Base-by-base conservation (phyloP, 179 eudicot species). In the Spinacia oleracea region DNA sequence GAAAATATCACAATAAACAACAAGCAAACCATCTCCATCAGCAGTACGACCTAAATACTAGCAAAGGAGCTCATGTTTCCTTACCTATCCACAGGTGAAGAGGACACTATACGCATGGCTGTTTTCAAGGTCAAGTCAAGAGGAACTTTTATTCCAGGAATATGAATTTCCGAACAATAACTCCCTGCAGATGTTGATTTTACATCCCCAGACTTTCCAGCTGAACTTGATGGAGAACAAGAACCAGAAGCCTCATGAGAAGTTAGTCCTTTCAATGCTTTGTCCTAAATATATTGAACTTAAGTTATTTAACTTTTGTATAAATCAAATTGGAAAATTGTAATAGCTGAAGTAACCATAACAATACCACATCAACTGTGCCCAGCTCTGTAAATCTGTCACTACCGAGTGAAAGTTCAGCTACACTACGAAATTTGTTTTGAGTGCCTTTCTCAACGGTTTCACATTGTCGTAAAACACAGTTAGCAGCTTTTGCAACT, bases 61-160 rank as follows among this genome's bases (percentile, higher is more conserved):
- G 68, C 58, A 70, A 64, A 21, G 79, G 23, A 50, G 55, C 67
- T 67, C 38, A 83, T 31, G 50, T 70, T 62, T 73, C 20, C 92
- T 84, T 77, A 95, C 98, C 97, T 85, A 78, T 84, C 90, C 18
- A 91, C 87, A n/a, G 98, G 89, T 67, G 92, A 88, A 73, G 91
- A 88, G 31, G 92, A 87, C 65, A 86, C 82, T 75, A 93, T 83
- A 72, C 97, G 89, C 88, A 95, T 84, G 46, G 84, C 42, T 62
- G 97, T 90, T 89, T 93, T 95, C 74, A 95, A 77, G 9, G 97
- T 93, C 72, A 91, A 86, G 89, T 95, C 98, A 53, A 95, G 82
- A 34, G 96, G 98, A 82, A 79, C 82, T 75, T 86, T 88, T 40
- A 25, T 77, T 46, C 90, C 90, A 78, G 87, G 85, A 74, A 91